Conservation (phyloP, 495 filamentous ascomycete species). For the Annulohypoxylon nitens region DNA sequence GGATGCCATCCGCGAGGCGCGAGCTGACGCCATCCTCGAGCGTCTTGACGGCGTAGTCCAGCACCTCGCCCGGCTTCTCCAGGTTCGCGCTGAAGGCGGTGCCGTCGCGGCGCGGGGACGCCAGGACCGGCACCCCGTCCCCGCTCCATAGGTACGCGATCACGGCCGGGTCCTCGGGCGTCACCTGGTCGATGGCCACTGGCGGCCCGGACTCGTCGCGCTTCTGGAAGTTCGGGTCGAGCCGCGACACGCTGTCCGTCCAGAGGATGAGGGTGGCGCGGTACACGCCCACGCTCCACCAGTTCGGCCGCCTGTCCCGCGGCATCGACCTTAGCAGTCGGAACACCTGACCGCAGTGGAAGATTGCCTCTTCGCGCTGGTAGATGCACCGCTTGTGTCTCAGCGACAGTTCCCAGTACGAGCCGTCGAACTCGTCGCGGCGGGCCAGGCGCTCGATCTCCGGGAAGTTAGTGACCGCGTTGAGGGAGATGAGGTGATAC, state of each 20-base stretch:
- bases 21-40: constrained; percentile 60
- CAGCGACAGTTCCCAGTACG: constrained; percentile 61
- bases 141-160: constrained; percentile 55
- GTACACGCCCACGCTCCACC: constrained; percentile 69
- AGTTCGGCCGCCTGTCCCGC: constrained; percentile 59
- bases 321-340: constrained; percentile 64
- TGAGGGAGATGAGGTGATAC: constrained; percentile 73
- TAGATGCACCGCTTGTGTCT: constrained; percentile 66
- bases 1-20: constrained; percentile 61
- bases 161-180: constrained; percentile 55
- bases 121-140: constrained; percentile 56
- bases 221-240: constrained; percentile 53
- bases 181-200: constrained; percentile 58
- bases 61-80: constrained; percentile 56
- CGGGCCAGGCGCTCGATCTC: constrained; percentile 71
- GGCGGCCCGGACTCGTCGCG: constrained; percentile 34
- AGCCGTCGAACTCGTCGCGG: constrained; percentile 62
- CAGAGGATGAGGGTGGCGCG: constrained; percentile 66
- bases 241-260: constrained; percentile 56
- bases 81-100: constrained; percentile 51
- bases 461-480: constrained; percentile 68
- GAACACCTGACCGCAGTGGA: constrained; percentile 71
- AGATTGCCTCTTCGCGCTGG: constrained; percentile 67
- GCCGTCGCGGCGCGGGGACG: constrained; percentile 46
- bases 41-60: constrained; percentile 60